phyloP scores from a whole-genome alignment of 352 stramenopile species.

The Globisporangium alternatum region DNA sequence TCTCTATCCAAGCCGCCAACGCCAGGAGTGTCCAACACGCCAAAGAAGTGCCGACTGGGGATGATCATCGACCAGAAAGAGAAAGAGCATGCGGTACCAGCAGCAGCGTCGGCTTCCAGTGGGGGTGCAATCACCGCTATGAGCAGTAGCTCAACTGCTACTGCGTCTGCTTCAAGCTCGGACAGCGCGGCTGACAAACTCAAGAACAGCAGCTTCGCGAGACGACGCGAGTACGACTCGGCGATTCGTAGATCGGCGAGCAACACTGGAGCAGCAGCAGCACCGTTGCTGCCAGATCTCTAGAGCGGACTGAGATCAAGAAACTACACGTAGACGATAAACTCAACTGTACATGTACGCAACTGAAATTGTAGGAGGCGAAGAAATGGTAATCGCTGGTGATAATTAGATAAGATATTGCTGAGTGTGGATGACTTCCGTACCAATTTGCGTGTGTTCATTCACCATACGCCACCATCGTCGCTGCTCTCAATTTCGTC shows the following conservation, averaged over 20 bases:
- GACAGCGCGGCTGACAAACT: slow-evolving; percentile 37
- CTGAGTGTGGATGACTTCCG: slow-evolving; percentile 2
- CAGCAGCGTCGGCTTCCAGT: not conserved
- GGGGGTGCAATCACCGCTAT: not conserved
- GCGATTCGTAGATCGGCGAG: slow-evolving; percentile 37
- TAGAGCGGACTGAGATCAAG: not conserved
- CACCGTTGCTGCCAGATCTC: not conserved
- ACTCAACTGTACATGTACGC: not conserved
- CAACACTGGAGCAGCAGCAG: slow-evolving; percentile 1
- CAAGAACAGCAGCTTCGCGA: slow-evolving; percentile 71
- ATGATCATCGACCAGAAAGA: slow-evolving; percentile 61
- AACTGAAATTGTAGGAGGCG: not conserved
- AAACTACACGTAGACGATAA: not conserved
- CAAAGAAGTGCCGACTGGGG: slow-evolving; percentile 52
- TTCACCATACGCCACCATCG: slow-evolving; percentile 16
- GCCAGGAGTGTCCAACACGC: slow-evolving; percentile 39
- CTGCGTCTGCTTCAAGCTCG: not conserved
- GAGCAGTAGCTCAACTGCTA: slow-evolving; percentile 1
- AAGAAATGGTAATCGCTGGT: not conserved
- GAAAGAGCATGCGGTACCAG: slow-evolving; percentile 22
- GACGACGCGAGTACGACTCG: slow-evolving; percentile 69
- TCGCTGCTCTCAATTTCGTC: slow-evolving; percentile 76
- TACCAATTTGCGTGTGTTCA: slow-evolving; percentile 30
- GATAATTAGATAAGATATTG: not conserved
- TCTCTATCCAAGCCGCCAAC: slow-evolving; percentile 11